A percentile compares a stretch with the other conserved stretches of the same genome.
Evolutionary conservation across 2,329 filamentous ascomycete species (phyloP).

Genomic region (Pseudocercospora fijiensis): DNA sequence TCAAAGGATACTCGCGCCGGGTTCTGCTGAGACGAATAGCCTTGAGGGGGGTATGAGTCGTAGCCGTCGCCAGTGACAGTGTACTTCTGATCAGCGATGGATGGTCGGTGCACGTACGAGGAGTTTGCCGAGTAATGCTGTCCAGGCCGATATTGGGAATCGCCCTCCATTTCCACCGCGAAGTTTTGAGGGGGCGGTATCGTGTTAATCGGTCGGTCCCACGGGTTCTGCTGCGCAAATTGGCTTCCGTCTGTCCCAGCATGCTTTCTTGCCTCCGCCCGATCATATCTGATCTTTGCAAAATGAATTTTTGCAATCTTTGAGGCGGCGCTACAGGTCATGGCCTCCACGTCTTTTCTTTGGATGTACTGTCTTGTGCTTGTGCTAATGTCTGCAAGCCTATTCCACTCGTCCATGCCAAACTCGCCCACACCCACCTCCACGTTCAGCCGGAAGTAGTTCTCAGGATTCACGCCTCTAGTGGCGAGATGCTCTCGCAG

Average conservation of each 20-base stretch:
- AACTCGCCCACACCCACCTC: conserved; percentile 95
- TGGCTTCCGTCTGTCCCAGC: conserved; percentile 28
- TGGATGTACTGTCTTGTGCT: conserved; percentile 81
- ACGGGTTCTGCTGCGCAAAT: conserved; percentile 32
- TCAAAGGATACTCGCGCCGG: conserved; percentile 18
- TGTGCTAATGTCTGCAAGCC: conserved; percentile 91
- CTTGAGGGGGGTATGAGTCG: conserved; percentile 18
- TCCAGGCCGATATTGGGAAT: conserved; percentile 41
- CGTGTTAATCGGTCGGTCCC: conserved; percentile 35
- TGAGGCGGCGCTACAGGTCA: conserved; percentile 72
- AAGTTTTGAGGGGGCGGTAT: conserved; percentile 43
- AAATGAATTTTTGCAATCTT: conserved; percentile 82
- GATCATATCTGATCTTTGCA: conserved; percentile 68
- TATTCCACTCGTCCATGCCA: conserved; percentile 97
- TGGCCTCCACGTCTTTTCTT: conserved; percentile 69
- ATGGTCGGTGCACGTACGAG: conserved; percentile 57
- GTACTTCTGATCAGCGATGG: conserved; percentile 64
- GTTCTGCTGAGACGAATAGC: conserved; percentile 19
- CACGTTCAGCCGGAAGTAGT: conserved; percentile 96
- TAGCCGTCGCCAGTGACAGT: conserved; percentile 20
- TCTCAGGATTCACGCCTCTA: conserved; percentile 74
- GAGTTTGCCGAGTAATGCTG: conserved; percentile 40
- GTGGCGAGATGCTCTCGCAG: conserved; percentile 71
- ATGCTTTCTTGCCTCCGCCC: conserved; percentile 42
- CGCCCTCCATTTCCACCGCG: conserved; percentile 36